Evolutionary conservation across 495 filamentous ascomycete species (phyloP).

Genomic region (Arthonia radiata): DNA sequence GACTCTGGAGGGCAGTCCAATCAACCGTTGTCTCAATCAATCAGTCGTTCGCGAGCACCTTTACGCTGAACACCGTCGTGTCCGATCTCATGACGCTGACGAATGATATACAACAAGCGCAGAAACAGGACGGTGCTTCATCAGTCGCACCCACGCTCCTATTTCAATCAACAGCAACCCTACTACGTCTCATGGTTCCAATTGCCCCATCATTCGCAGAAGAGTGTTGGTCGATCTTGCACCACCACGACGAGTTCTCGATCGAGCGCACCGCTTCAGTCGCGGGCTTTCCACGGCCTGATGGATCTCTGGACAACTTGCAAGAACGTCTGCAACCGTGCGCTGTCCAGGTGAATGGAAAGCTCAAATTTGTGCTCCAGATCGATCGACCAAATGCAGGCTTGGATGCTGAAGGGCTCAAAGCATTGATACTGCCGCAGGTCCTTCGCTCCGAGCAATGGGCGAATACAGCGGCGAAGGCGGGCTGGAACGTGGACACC

Average conservation of each 20-base stretch:
- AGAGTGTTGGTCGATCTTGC: constrained; percentile 48
- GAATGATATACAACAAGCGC: constrained; percentile 26
- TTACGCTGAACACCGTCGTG: constrained; percentile 55
- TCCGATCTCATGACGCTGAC: constrained; percentile 61
- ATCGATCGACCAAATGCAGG: constrained; percentile 19
- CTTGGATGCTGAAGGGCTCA: constrained; percentile 18
- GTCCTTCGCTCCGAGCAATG: constrained; percentile 22
- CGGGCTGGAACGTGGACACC: constrained; percentile 23
- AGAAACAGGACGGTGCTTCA: constrained; percentile 9
- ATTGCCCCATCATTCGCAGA: constrained; percentile 55
- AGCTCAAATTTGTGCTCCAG: constrained; percentile 35
- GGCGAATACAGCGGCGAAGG: constrained; percentile 20
- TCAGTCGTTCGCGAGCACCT: constrained; percentile 38
- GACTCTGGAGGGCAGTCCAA: constrained; percentile 38
- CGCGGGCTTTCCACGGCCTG: constrained; percentile 26
- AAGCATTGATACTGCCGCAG: constrained; percentile 31
- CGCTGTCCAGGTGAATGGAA: constrained; percentile 57
- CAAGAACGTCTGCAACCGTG: constrained; percentile 18
- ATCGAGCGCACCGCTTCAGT: constrained; percentile 20
- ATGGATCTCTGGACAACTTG: constrained; percentile 17
- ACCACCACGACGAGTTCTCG: constrained; percentile 9
- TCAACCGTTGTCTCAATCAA: constrained; percentile 43
- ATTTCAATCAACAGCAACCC: constrained; percentile 14
- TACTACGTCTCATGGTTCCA: constrained; percentile 50
- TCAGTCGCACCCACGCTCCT: constrained; percentile 14